Base-by-base conservation (phyloP, 2,329 filamentous ascomycete species). In the Hyphodiscus sp. region DNA sequence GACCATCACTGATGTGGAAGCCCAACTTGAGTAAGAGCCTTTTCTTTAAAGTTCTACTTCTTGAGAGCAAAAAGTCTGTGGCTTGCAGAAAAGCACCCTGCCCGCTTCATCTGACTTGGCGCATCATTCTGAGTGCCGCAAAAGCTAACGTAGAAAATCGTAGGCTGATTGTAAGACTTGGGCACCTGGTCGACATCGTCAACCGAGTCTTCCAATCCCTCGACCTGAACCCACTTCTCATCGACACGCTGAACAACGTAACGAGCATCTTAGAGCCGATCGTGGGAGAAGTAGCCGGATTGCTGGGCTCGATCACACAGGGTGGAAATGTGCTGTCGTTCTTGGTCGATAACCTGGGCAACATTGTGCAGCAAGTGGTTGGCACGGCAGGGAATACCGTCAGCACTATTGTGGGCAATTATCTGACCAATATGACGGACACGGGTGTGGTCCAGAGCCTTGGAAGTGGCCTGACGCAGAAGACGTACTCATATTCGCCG, bases 221-320 rank as follows among this genome's bases (percentile, higher is more conserved):
- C 26, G 80, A 84, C 59, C 70, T 84, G 18, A 83, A 84, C 64
- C 81, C 81, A 2, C 70, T 82, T n/a, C 72, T 83, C 30, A 76
- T 83, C 60, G 76, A 75, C 54, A 65, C 80, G 13, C 69, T 82
- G 51, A 76, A 80, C 65, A 75, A 77, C 49, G 77, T 77, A 2
- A 78, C 74, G 0, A 72, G 74, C 46, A 64, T 82, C 11, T 73
- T 81, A 2, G 76, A 76, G 44, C 69, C 72, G 5, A 78, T 82
- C 8, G 72, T 83, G 11, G 80, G 78, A 20, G 78, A 73, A 0
- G 79, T 83, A 1, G 80, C 80, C 61, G 79, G 80, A 0, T 69
- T 84, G 30, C 73, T 84, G 2, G 81, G 80, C 9, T 77, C 76
- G 19, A 78, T 83, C 57, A 77, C 79, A 2, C 77, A 81, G 58